A percentile compares a stretch with the other conserved stretches of the same genome.
These are phyloP conservation scores for Colletotrichum sp. DNA, from an alignment of 2,329 filamentous ascomycete species.

Conservation along the genomic window DNA sequence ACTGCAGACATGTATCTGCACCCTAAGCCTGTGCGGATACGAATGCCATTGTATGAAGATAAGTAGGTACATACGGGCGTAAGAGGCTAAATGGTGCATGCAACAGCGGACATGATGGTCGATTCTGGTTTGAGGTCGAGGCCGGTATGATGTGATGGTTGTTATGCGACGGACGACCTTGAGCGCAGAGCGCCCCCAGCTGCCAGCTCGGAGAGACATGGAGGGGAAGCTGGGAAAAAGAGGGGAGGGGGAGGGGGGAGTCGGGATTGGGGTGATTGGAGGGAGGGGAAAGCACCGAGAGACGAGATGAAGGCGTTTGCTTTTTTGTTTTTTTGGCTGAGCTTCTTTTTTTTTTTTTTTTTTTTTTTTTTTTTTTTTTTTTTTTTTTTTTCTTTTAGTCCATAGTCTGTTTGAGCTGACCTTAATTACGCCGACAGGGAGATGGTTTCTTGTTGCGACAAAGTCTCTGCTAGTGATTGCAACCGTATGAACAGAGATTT, in stretches of 20 bases:
- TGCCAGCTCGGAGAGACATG: background rate
- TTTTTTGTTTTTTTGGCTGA: background rate
- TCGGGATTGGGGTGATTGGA: background rate
- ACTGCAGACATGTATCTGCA: background rate
- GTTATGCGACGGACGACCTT: background rate
- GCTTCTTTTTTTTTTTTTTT: background rate
- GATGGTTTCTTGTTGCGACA: conserved; percentile 13
- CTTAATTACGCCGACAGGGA: conserved; percentile 5
- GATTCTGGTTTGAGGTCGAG: background rate
- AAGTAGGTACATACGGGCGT: conserved; percentile 1
- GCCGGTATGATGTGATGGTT: background rate
- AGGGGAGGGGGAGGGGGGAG: background rate
- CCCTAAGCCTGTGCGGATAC: background rate
- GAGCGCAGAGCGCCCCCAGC: background rate
- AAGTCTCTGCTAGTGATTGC: background rate
- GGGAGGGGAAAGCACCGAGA: background rate
- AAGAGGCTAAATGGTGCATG: background rate
- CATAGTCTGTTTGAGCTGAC: background rate
- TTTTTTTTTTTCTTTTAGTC: background rate
- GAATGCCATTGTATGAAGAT: background rate
- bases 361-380: no score
- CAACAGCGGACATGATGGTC: background rate
- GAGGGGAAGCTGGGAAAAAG: background rate
- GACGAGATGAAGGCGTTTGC: conserved; percentile 11
- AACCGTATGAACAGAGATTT: background rate